Evolutionary conservation across 768 basidiomycete genomes (phyloP), one percentile per base, ranked within the genome.

Genomic region (Leucosporidium yakuticum): DNA sequence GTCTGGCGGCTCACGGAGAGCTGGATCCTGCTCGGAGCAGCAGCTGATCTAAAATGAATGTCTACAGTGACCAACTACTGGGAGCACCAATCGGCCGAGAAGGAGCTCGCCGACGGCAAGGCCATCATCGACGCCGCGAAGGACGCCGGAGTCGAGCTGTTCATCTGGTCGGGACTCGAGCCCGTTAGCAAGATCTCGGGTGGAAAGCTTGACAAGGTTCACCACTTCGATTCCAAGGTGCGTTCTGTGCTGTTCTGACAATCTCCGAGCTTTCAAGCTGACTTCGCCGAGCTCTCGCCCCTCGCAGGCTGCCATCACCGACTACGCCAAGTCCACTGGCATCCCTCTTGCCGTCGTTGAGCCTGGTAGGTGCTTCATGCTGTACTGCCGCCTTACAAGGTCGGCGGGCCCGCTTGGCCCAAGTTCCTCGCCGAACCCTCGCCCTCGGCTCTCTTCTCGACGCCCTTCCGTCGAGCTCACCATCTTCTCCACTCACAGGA

Each of bases 61-160:
- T 12, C 34, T 36, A 50, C 27, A n/a, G 48, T 71, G 36, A 75
- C 74, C 47, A 68, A 66, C 56, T 71, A 64, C 62, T 70, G 69
- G 69, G 64, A 65, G 23, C 64, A 67, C 49, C 21, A 57, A 17
- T 29, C 59, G 61, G 39, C 39, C 19, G 21, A 39, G 44, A 51
- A 57, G 50, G 70, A 74, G 64, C 50, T 68, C 2, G 29, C 44
- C 25, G 70, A 74, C 23, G 73, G 73, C 3, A 74, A 72, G 61
- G 44, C 57, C 44, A 44, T 74, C 62, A 51, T 72, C n/a, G 73
- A 74, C 54, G 68, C 73, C 9, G 68, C 61, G 20, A 55, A 70
- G 50, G 68, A 56, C 12, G 62, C 39, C 27, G 63, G 49, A 2
- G 66, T 73, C 54, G 51, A 73, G 64, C 69, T 64, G 49, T 62